Percentiles rank a stretch among this genome's conserved stretches.
Evolutionary conservation across 176 grass and related monocot species (phyloP).

Genomic region (Saccharum officinarum): DNA sequence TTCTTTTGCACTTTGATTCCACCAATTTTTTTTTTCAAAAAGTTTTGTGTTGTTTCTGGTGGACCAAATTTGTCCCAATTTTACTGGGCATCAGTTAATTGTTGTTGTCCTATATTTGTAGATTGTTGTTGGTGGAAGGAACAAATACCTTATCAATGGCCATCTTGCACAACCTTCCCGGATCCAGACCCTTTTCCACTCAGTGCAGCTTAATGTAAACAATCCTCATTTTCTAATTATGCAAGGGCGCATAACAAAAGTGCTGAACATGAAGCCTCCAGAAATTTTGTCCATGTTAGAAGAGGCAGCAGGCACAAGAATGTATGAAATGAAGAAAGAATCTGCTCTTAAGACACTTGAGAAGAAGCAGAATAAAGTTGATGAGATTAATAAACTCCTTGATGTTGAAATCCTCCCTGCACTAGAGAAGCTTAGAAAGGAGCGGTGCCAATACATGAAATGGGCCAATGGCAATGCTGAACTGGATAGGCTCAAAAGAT

Average conservation of each 20-base stretch:
- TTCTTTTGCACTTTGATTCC: constrained; percentile 21
- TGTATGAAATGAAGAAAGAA: constrained; percentile 99
- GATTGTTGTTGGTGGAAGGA: constrained; percentile 86
- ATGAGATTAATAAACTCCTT: constrained; percentile 92
- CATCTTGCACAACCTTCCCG: constrained; percentile 84
- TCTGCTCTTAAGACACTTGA: constrained; percentile 91
- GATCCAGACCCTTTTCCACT: constrained; percentile 95
- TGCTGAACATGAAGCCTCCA: constrained; percentile 92
- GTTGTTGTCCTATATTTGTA: constrained; percentile 33
- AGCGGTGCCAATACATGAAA: constrained; percentile 88
- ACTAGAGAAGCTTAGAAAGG: constrained; percentile 95
- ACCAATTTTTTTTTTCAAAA: not conserved
- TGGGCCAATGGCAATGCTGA: constrained; percentile 92
- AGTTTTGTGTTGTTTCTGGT: constrained; percentile 11
- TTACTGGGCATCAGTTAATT: constrained; percentile 15
- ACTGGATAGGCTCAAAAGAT: constrained; percentile 80
- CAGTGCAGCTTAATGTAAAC: constrained; percentile 97
- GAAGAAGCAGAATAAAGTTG: constrained; percentile 97
- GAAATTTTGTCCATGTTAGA: constrained; percentile 99
- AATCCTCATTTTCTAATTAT: constrained; percentile 99
- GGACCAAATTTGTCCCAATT: not conserved
- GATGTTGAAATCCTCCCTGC: constrained; percentile 91
- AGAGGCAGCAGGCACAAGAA: constrained; percentile 96
- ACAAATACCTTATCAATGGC: constrained; percentile 97
- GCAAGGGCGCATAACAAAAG: constrained; percentile 99